Evolutionary conservation across 331 rosid species (phyloP), one percentile per base, ranked within the genome.

Genomic region (Quercus lobata): DNA sequence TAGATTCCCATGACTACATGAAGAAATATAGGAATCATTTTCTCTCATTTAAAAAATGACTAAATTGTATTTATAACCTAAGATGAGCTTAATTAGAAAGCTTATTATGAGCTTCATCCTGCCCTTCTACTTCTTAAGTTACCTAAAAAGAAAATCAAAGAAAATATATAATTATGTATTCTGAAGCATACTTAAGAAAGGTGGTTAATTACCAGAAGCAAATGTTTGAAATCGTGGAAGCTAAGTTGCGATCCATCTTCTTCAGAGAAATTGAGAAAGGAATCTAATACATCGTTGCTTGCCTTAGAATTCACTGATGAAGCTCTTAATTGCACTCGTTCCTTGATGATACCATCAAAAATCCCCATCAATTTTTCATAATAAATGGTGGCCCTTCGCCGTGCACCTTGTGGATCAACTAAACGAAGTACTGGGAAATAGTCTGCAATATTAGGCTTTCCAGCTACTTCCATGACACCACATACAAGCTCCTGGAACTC

Each of bases 401-500:
- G 53, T 68, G 52, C 4, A 68, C 72, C 72, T 34, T 68, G 53
- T 35, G 53, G 72, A 16, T 68, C 72, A 34, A 68, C 12, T 3
- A 68, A 68, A 68, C 72, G 72, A 68, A 68, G 72, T 34, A 49
- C 27, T 3, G 72, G 72, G 52, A 68, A 68, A 68, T 32, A 68
- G 72, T 68, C 72, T 34, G 72, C 25, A 68, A 68, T 8, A 35
- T 68, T 68, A 9, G 72, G 72, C 52, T 46, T 34, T n/a, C 72
- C 53, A 34, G 8, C 53, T 32, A 18, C 72, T 68, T 18, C 72
- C 72, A 18, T 68, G 72, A 2, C 5, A 68, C 25, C 72, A 44
- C 4, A 6, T 68, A 68, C 10, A 35, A 68, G 52, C 4, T 34
- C 52, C 27, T 1, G 72, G 5, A 68, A 34, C 53, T 68, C 72